Evolutionary conservation across 78 protist species (phyloP).

Genomic region (Speleostelium caveatum): DNA sequence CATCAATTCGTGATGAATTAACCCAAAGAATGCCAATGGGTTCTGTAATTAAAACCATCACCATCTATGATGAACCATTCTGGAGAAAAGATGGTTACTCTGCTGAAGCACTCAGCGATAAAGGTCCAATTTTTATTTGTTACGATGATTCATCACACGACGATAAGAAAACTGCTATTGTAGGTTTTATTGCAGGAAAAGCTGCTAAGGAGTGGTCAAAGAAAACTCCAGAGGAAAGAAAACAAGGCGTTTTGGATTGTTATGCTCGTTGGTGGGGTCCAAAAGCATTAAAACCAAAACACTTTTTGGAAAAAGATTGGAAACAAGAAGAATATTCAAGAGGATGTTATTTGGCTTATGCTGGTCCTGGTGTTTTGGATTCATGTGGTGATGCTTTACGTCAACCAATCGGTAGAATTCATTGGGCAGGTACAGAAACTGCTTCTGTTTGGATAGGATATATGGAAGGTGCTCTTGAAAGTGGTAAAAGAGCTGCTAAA

Average conservation of each 20-base stretch:
- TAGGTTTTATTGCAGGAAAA: constrained; percentile 69
- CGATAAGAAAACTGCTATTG: constrained; percentile 66
- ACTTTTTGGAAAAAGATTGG: constrained; percentile 73
- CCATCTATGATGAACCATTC: constrained; percentile 80
- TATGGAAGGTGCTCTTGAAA: constrained; percentile 85
- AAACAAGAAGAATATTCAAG: constrained; percentile 67
- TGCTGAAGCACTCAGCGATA: constrained; percentile 74
- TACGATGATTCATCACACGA: constrained; percentile 76
- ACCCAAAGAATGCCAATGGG: constrained; percentile 84
- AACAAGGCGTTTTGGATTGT: constrained; percentile 65
- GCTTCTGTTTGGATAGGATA: constrained; percentile 79
- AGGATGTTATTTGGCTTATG: constrained; percentile 71
- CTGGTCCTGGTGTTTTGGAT: constrained; percentile 50
- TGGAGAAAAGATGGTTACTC: constrained; percentile 81
- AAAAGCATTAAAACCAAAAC: constrained; percentile 30
- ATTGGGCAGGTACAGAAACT: constrained; percentile 84
- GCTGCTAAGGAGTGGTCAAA: constrained; percentile 56
- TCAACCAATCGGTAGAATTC: constrained; percentile 77
- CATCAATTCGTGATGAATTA: constrained; percentile 56
- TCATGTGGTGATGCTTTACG: constrained; percentile 42
- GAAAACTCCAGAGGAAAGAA: constrained; percentile 68
- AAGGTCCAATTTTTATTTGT: constrained; percentile 72
- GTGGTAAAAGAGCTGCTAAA: constrained; percentile 66
- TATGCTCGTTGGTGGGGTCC: constrained; percentile 80
- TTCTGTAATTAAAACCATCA: constrained; percentile 71